A percentile compares a stretch with the other conserved stretches of the same genome.
These are phyloP conservation scores for Pseudogymnoascus sp. DNA, from an alignment of 2,329 filamentous ascomycete genomes.

Conservation along the genomic window DNA sequence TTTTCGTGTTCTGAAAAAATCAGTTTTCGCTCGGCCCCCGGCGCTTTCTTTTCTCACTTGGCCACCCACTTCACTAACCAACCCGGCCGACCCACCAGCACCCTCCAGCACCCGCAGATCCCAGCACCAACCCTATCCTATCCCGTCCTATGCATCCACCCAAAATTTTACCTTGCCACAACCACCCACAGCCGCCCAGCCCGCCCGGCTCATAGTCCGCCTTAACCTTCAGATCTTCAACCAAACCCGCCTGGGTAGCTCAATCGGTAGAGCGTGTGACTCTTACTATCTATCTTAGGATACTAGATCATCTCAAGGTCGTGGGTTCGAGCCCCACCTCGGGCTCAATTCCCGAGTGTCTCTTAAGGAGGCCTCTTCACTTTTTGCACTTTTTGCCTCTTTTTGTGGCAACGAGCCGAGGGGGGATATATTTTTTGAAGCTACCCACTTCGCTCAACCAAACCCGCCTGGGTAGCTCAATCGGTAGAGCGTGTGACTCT, in stretches of 20 bases:
- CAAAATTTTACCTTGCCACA: neutral
- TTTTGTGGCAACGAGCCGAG: too few species aligned
- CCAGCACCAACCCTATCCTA: constrained; percentile 1
- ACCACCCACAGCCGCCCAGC: neutral
- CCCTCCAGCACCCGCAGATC: neutral
- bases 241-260: constrained; percentile 37
- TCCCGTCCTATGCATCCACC: neutral
- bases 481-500: constrained; percentile 68
- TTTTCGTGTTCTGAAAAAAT: neutral
- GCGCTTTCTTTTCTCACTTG: neutral
- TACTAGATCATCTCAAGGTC: constrained; percentile 8
- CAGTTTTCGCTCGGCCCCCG: neutral
- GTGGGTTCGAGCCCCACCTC: constrained; percentile 7
- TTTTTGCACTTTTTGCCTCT: too few species aligned
- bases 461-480: constrained; percentile 44
- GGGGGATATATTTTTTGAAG: too few species aligned
- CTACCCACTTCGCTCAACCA: neutral
- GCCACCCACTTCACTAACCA: constrained; percentile 2
- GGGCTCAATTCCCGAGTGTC: neutral
- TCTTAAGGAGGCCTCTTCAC: too few species aligned
- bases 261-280: constrained; percentile 68
- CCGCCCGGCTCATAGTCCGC: neutral
- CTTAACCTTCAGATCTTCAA: neutral
- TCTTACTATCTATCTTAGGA: constrained; percentile 34
- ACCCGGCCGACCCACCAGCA: neutral